A percentile compares a stretch with the other conserved stretches of the same genome.
Evolutionary conservation across 306 rosid species (phyloP).

Genomic region (Lotus japonicus): DNA sequence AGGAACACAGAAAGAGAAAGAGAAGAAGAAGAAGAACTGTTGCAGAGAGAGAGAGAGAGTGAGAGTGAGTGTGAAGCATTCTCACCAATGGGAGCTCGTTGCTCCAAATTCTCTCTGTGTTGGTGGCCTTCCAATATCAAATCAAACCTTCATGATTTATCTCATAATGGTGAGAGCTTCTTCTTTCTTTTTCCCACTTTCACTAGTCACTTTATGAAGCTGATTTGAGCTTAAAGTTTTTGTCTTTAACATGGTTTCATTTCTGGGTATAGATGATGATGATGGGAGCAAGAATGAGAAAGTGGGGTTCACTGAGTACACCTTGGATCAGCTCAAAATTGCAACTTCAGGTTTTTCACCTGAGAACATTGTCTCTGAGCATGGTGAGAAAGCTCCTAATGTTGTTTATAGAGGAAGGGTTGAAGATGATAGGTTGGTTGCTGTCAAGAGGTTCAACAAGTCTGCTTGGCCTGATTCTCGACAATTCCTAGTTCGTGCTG

Average conservation of each 20-base stretch:
- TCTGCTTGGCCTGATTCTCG: constrained; percentile 99
- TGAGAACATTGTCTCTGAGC: constrained; percentile 91
- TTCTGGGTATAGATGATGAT: constrained; percentile 51
- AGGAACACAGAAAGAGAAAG: constrained; percentile 1
- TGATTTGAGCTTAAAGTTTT: constrained; percentile 7
- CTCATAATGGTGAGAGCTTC: constrained; percentile 46
- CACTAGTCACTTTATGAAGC: constrained; percentile 18
- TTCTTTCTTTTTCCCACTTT: neutral
- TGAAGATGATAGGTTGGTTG: constrained; percentile 63
- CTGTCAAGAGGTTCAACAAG: constrained; percentile 90
- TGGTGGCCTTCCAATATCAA: constrained; percentile 83
- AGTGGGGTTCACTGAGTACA: constrained; percentile 70
- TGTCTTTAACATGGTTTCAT: neutral
- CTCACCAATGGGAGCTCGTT: constrained; percentile 87
- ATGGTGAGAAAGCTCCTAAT: constrained; percentile 99
- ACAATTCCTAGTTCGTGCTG: constrained; percentile 70
- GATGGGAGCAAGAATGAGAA: constrained; percentile 52
- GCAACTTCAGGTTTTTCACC: constrained; percentile 87
- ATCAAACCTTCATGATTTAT: constrained; percentile 56
- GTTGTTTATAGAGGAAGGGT: constrained; percentile 80
- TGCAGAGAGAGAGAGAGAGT: neutral
- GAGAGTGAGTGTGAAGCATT: neutral
- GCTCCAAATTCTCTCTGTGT: constrained; percentile 77
- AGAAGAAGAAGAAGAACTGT: neutral
- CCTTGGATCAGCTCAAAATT: constrained; percentile 61